phyloP scores from a whole-genome alignment of 2,329 filamentous ascomycete genomes.

The Neophaeococcomyces aloes region DNA sequence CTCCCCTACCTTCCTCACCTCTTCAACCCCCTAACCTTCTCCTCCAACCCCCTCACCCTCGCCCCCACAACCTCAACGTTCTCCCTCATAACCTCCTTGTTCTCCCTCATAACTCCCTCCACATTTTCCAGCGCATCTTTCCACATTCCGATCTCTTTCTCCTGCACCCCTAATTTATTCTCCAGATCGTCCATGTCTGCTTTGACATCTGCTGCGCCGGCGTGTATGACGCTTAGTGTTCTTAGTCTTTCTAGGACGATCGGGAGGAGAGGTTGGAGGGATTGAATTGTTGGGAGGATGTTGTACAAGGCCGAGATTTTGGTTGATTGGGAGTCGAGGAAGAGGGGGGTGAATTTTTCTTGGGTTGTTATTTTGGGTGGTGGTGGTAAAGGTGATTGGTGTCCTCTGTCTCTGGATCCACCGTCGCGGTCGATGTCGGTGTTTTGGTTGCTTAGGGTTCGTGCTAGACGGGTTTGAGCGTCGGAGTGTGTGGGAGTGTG shows the following conservation, averaged over 20 bases:
- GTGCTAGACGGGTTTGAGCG: background rate
- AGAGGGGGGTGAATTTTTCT: slow-evolving; percentile 26
- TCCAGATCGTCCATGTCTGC: slow-evolving; percentile 69
- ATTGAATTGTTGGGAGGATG: slow-evolving; percentile 78
- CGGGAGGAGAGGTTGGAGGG: slow-evolving; percentile 71
- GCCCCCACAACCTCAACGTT: slow-evolving; percentile 79
- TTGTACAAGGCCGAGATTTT: slow-evolving; percentile 91
- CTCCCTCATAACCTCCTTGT: slow-evolving; percentile 57
- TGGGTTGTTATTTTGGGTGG: slow-evolving; percentile 8
- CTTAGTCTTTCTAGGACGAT: slow-evolving; percentile 74
- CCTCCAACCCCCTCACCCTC: slow-evolving; percentile 82
- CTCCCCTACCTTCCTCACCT: too few relatives aligned
- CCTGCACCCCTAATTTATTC: slow-evolving; percentile 69
- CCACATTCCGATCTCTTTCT: slow-evolving; percentile 76
- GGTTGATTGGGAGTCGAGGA: slow-evolving; percentile 57
- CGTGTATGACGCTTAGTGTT: slow-evolving; percentile 73
- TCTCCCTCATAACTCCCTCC: slow-evolving; percentile 61
- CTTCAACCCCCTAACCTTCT: slow-evolving; percentile 51
- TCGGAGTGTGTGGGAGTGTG: slow-evolving; percentile 7
- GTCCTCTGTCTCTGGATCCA: background rate
- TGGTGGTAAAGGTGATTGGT: slow-evolving; percentile 27
- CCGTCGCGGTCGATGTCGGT: background rate
- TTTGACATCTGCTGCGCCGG: slow-evolving; percentile 71
- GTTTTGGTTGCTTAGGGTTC: background rate
- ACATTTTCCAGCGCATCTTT: slow-evolving; percentile 67